A percentile compares a stretch with the other conserved stretches of the same genome.
These are phyloP conservation scores for Entomophthora muscae DNA, from an alignment of 371 early-diverging fungal genomes.

Conservation along the genomic window DNA sequence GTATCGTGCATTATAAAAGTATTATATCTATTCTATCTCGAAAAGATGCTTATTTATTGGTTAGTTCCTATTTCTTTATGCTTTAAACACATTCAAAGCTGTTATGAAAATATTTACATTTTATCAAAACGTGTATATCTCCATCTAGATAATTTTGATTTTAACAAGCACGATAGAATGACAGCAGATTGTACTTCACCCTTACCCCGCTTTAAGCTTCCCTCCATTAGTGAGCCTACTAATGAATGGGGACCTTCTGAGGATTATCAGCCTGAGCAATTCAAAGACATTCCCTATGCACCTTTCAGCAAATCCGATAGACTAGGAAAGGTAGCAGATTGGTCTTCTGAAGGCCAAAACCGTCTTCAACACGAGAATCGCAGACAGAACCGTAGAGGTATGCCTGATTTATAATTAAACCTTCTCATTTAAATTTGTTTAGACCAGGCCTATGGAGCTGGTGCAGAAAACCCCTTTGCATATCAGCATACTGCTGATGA, in stretches of 20 bases:
- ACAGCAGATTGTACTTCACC: neutral
- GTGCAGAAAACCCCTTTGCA: conserved; percentile 70
- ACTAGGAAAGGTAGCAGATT: conserved; percentile 85
- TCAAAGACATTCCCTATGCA: conserved; percentile 82
- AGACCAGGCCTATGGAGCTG: conserved; percentile 74
- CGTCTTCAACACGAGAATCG: neutral
- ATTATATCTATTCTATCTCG: too few relatives aligned
- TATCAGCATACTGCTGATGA: conserved; percentile 88
- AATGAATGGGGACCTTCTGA: conserved; percentile 63
- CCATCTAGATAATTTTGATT: neutral
- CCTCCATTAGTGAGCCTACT: conserved; percentile 42
- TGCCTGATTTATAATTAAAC: neutral
- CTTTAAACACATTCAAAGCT: too few relatives aligned
- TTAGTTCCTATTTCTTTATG: too few relatives aligned
- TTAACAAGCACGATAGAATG: neutral
- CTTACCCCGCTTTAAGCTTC: conserved; percentile 37
- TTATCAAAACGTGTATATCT: too few relatives aligned
- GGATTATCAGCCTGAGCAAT: conserved; percentile 29
- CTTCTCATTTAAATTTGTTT: neutral
- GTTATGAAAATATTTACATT: too few relatives aligned
- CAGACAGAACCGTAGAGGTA: neutral
- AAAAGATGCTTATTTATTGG: too few relatives aligned
- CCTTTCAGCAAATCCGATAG: conserved; percentile 92
- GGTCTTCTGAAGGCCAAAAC: conserved; percentile 49
- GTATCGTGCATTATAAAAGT: too few relatives aligned